Conservation (phyloP, 1,139 yeast species). For the Yamadazyma sp. region DNA sequence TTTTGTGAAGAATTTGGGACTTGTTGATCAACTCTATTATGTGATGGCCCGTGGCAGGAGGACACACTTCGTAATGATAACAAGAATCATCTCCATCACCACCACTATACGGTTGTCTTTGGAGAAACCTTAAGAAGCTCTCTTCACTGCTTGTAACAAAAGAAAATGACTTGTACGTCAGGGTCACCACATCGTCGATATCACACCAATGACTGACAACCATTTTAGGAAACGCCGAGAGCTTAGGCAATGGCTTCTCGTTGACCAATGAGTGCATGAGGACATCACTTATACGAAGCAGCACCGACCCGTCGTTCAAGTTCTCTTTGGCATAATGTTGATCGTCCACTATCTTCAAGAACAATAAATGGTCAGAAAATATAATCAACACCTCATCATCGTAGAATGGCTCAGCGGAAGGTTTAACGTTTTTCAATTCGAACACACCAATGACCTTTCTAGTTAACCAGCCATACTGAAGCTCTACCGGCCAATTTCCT, state of each 20-base stretch:
- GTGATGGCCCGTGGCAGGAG: constrained; percentile 22
- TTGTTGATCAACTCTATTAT: constrained; percentile 70
- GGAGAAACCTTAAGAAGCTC: constrained; percentile 30
- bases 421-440: constrained; percentile 45
- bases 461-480: constrained; percentile 86
- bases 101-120: background rate
- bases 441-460: constrained; percentile 83
- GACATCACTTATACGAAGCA: constrained; percentile 71
- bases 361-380: constrained; percentile 76
- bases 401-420: constrained; percentile 23
- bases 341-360: constrained; percentile 53
- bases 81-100: background rate
- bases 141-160: constrained; percentile 17
- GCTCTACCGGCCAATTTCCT: constrained; percentile 79
- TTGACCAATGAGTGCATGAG: constrained; percentile 88
- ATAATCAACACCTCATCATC: constrained; percentile 61
- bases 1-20: constrained; percentile 74
- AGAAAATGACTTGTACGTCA: constrained; percentile 36
- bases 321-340: constrained; percentile 27
- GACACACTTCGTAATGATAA: background rate
- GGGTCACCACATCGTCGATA: constrained; percentile 54
- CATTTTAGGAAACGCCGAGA: constrained; percentile 61
- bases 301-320: constrained; percentile 35
- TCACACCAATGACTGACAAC: constrained; percentile 68
- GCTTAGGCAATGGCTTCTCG: constrained; percentile 67